Conservation (phyloP, 306 rosid species). For the Cyamopsis tetragonoloba region DNA sequence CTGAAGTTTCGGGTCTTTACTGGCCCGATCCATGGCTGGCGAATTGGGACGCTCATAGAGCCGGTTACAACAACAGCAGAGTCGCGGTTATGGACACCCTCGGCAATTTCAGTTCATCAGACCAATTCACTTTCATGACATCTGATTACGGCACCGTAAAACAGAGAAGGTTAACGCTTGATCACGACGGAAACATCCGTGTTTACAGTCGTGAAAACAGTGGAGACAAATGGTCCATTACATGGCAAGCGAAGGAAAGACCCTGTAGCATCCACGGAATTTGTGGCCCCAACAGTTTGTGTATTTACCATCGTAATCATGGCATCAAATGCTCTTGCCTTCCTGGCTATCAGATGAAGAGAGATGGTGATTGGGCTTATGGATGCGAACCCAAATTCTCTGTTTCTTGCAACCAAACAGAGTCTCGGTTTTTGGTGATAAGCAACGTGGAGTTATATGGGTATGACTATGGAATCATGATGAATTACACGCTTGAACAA, state of each 20-base stretch:
- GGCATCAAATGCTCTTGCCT: conserved; percentile 35
- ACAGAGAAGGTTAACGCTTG: conserved; percentile 46
- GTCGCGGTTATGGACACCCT: conserved; percentile 38
- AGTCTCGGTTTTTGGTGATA: conserved; percentile 17
- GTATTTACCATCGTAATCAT: conserved; percentile 19
- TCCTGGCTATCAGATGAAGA: conserved; percentile 35
- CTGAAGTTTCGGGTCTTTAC: conserved; percentile 44
- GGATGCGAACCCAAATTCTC: conserved; percentile 43
- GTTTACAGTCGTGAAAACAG: conserved; percentile 31
- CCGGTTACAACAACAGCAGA: conserved; percentile 42
- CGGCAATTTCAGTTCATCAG: conserved; percentile 51
- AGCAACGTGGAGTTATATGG: conserved; percentile 43
- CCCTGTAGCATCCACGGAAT: conserved; percentile 50
- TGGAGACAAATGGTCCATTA: conserved; percentile 31
- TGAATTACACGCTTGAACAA: conserved; percentile 28
- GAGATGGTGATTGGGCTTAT: conserved; percentile 30
- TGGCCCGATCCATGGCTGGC: conserved; percentile 52
- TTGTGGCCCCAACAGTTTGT: conserved; percentile 44
- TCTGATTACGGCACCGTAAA: conserved; percentile 35
- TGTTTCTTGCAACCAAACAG: conserved; percentile 21
- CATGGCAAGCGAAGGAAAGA: conserved; percentile 47
- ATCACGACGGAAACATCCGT: conserved; percentile 50
- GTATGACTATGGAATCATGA: conserved; percentile 29
- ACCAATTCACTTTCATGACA: conserved; percentile 31
- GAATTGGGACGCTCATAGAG: conserved; percentile 31